These are phyloP conservation scores for Ganoderma resinaceum DNA, from an alignment of 1,284 basidiomycete genomes.

Conservation along the genomic window DNA sequence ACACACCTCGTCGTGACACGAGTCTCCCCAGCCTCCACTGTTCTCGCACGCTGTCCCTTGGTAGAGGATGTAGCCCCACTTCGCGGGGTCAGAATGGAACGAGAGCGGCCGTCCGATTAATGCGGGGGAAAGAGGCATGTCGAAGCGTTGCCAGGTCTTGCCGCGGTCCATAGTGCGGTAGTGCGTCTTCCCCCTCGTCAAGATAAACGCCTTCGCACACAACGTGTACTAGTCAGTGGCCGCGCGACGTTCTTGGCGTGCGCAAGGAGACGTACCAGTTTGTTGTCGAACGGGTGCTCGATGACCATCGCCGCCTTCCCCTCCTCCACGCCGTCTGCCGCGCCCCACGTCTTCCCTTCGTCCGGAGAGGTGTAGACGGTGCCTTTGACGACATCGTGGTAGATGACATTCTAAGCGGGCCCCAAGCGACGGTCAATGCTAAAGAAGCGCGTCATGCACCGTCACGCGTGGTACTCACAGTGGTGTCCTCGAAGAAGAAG, in stretches of 20 bases:
- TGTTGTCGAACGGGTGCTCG: slow-evolving; percentile 86
- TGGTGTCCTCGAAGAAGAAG: slow-evolving; percentile 93
- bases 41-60: slow-evolving; percentile 78
- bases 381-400: slow-evolving; percentile 78
- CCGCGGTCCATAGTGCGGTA: slow-evolving; percentile 90
- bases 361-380: slow-evolving; percentile 85
- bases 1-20: slow-evolving; percentile 81
- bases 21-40: slow-evolving; percentile 59
- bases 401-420: slow-evolving; percentile 70
- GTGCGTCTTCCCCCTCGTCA: slow-evolving; percentile 76
- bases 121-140: slow-evolving; percentile 69
- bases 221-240: neutral
- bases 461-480: slow-evolving; percentile 54
- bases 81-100: slow-evolving; percentile 80
- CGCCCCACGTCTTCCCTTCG: slow-evolving; percentile 87
- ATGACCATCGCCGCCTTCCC: slow-evolving; percentile 79
- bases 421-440: neutral
- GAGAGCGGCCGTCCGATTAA: slow-evolving; percentile 70
- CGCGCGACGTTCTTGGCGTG: neutral
- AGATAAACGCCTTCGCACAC: slow-evolving; percentile 75
- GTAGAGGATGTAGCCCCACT: slow-evolving; percentile 83
- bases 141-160: slow-evolving; percentile 83
- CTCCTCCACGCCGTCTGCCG: slow-evolving; percentile 65
- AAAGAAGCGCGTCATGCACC: slow-evolving; percentile 18
- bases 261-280: slow-evolving; percentile 28